Evolutionary conservation across 306 rosid species (phyloP), one percentile per base, ranked within the genome.

Genomic region (Geum urbanum): DNA sequence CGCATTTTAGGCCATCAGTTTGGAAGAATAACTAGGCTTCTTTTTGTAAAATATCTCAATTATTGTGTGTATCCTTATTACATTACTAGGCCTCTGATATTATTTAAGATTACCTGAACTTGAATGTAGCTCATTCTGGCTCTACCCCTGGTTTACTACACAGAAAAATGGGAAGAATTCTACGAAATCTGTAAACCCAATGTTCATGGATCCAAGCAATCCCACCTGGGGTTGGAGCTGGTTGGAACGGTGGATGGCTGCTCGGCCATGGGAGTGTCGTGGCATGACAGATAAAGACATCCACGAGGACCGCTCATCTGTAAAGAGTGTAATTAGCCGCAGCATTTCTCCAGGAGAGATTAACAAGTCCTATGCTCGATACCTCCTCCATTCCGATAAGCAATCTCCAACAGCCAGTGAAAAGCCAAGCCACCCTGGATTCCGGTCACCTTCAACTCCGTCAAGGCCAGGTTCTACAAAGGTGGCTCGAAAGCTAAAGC

Each of bases 181-280:
- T 27, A 72, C 91, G 5, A 86, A 78, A 76, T 86, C 89, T 73
- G 49, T 85, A 60, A 91, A 86, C 77, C 97, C 99, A 48, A 81
- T 89, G 88, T 95, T 95, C 84, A 89, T 86, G 92, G 99, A 95
- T 83, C 96, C 96, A 78, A 85, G 87, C 61, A 91, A 91, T 80
- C 99, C 99, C 51, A 68, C 86, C 43, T 95, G 99, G 99, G 99
- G 99, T 5, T 95, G 99, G 99, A 91, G 97, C 84, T 95, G 99
- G 99, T 80, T 89, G 69, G 99, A 95, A 74, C 82, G 99, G 72
- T 95, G 99, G 97, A 95, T 84, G 87, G 97, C 97, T 47, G 92
- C 95, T 11, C 82, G 86, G 45, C 84, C 96, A 12, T 89, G 83
- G 80, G 99, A 95, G 77, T 75, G 78, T 73, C 86, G 79, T 57